phyloP scores from a whole-genome alignment of 1,284 basidiomycete species.

The Cutaneotrichosporon cyanovorans region DNA sequence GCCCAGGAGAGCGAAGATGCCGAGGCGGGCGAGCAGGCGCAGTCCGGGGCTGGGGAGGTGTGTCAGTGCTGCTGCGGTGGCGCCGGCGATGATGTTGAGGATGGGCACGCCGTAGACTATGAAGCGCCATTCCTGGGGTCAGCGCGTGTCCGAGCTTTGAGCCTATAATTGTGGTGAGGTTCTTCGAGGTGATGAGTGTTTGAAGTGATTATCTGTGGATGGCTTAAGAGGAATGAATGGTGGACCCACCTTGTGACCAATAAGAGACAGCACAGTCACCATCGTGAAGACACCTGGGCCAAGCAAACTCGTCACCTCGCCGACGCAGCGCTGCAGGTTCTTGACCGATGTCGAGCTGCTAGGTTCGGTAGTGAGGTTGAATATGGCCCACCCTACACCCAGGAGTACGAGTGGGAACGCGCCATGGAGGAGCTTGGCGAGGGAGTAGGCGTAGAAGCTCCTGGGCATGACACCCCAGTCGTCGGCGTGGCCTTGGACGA shows the following conservation, averaged over 20 bases:
- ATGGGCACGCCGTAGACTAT: conserved; percentile 77
- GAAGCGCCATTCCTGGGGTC: conserved; percentile 79
- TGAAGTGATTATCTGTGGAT: not conserved
- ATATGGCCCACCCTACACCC: conserved; percentile 48
- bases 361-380: not conserved
- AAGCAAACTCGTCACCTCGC: conserved; percentile 18
- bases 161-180: no score
- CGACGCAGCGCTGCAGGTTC: conserved; percentile 9
- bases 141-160: not conserved
- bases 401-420: conserved; percentile 56
- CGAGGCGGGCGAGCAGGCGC: conserved; percentile 21
- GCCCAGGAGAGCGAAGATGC: conserved; percentile 48
- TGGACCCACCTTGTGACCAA: conserved; percentile 63
- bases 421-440: conserved; percentile 72
- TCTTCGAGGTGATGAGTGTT: no score
- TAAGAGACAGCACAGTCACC: conserved; percentile 59
- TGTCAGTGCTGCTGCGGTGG: conserved; percentile 46
- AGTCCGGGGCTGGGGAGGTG: conserved; percentile 1
- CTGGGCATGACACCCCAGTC: conserved; percentile 85
- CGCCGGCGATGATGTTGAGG: conserved; percentile 70
- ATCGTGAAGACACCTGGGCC: conserved; percentile 53
- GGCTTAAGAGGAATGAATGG: not conserved
- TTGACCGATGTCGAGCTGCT: conserved; percentile 5
- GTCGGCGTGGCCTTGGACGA: conserved; percentile 72
- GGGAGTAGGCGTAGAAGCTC: conserved; percentile 61